phyloP scores from a whole-genome alignment of 1,284 basidiomycete genomes.

The Puccinia hordei region DNA sequence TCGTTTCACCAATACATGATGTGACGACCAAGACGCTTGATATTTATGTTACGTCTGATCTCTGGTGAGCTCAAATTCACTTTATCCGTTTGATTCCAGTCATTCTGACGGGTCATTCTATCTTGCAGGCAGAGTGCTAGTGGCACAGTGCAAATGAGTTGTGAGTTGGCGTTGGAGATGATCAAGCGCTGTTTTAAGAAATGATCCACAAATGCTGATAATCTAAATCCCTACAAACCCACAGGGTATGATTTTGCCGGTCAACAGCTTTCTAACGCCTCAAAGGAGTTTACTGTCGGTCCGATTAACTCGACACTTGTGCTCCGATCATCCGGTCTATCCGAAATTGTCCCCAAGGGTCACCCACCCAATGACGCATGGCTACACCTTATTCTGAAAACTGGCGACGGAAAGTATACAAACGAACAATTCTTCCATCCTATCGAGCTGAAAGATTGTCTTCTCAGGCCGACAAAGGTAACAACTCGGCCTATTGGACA shows the following conservation, averaged over 20 bases:
- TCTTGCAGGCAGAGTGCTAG: slow-evolving; percentile 61
- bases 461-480: slow-evolving; percentile 64
- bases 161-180: too few relatives aligned
- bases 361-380: slow-evolving; percentile 63
- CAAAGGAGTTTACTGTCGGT: slow-evolving; percentile 62
- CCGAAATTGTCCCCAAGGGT: slow-evolving; percentile 59
- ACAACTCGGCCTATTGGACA: slow-evolving; percentile 58
- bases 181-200: background rate
- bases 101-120: too few relatives aligned
- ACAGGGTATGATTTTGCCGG: slow-evolving; percentile 66
- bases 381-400: slow-evolving; percentile 65
- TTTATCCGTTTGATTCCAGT: too few relatives aligned
- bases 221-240: background rate
- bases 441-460: slow-evolving; percentile 62
- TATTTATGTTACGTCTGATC: slow-evolving; percentile 65
- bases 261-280: slow-evolving; percentile 60
- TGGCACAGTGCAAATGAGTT: slow-evolving; percentile 65
- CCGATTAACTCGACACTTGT: slow-evolving; percentile 65
- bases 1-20: slow-evolving; percentile 64
- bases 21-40: slow-evolving; percentile 65
- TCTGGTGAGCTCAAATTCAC: slow-evolving; percentile 56
- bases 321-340: slow-evolving; percentile 56
- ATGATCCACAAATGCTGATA: background rate
- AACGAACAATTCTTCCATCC: slow-evolving; percentile 69
- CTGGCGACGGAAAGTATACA: slow-evolving; percentile 62